Evolutionary conservation across 148 eudicot species (phyloP), one percentile per base, ranked within the genome.

Genomic region (Silene conica): DNA sequence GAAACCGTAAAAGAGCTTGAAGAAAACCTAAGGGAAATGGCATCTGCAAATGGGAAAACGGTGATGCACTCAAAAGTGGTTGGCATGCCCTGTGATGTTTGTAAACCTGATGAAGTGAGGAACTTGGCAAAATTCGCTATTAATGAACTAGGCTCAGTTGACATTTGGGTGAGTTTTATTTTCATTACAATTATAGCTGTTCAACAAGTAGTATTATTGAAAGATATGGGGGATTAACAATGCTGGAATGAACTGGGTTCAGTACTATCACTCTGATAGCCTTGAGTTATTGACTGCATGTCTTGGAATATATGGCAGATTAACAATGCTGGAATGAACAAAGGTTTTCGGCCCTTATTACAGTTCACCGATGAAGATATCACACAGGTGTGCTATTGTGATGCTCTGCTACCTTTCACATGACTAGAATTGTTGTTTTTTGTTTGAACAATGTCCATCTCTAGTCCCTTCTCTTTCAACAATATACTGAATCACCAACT

Each of bases 291-390:
- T 69, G 26, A 55, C 70, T 50, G 43, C 0, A 9, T 55, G 7
- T 22, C 23, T 54, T 38, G 10, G 43, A 58, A 59, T 46, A 20
- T 46, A 69, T 55, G 81, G 61, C 90, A 95, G 99, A 91, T 95
- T 65, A 95, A 95, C 78, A 95, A 95, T 85, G 99, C 99, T 8
- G 99, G 99, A 65, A 86, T 89, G 70, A 95, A 95, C 85, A 95
- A 95, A 88, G 99, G 99, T 63, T 95, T 95, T 81, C 89, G 99
- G 81, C 99, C 99, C 59, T 95, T 95, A 79, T 81, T 95, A 82
- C 87, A 95, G 84, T 95, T 95, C 77, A 84, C 76, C 72, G 94
- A 95, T 63, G 91, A 95, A 74, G 99, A 95, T 79, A 86, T 95
- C 69, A 82, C 83, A 84, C 97, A 95, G 94, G 99, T 95, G 22